Conservation (phyloP, 2,329 filamentous ascomycete genomes). For the Cladosporium halotolerans region DNA sequence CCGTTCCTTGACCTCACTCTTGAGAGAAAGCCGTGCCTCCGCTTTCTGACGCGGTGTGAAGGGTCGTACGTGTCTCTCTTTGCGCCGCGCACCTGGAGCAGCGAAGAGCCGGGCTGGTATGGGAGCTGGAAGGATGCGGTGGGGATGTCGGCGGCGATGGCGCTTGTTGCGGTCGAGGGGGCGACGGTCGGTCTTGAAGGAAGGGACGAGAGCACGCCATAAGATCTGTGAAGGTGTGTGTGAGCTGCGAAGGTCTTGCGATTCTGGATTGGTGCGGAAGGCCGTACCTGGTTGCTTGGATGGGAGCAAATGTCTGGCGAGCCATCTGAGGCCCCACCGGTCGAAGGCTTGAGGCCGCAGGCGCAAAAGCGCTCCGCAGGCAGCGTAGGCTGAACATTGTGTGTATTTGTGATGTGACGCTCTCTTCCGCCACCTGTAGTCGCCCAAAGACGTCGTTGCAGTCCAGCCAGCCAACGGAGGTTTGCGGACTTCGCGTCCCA, state of each 20-base stretch:
- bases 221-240: constrained; percentile 13
- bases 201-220: constrained; percentile 18
- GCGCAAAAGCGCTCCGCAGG: constrained; percentile 12
- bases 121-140: constrained; percentile 14
- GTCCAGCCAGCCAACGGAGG: background rate
- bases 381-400: constrained; percentile 18
- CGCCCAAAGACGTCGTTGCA: background rate
- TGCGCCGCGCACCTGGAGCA: constrained; percentile 39
- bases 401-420: background rate
- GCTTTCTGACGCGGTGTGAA: constrained; percentile 54
- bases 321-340: constrained; percentile 7
- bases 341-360: constrained; percentile 1
- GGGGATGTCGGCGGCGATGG: constrained; percentile 12
- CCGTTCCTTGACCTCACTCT: constrained; percentile 49
- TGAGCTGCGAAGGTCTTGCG: background rate
- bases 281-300: constrained; percentile 3
- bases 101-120: constrained; percentile 25
- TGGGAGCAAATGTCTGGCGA: constrained; percentile 1
- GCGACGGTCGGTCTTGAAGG: constrained; percentile 16
- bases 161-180: constrained; percentile 1
- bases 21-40: constrained; percentile 54
- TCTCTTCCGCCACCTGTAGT: background rate
- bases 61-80: constrained; percentile 54
- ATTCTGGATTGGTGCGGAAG: background rate
- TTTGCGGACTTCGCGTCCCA: background rate